Evolutionary conservation across 169 alveolate species (phyloP), one percentile per base, ranked within the genome.

Genomic region (Cryptosporidium sp.): DNA sequence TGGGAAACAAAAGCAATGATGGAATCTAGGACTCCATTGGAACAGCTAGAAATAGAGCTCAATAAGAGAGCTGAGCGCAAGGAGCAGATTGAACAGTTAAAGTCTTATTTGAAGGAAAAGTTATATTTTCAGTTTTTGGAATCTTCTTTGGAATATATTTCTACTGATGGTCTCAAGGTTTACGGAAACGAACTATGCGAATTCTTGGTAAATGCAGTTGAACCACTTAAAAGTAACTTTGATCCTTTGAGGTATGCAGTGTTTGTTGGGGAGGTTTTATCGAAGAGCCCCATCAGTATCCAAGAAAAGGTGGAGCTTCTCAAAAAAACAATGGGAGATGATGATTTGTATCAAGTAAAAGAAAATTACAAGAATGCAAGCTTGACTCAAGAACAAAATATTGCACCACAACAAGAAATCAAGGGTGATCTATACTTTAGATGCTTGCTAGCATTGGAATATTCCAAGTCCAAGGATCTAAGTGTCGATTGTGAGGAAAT

Each of bases 111-210:
- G 12, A 70, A 80, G 14, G 45, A 80, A 39, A 80, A 80, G 75
- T 44, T 80, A 18, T 80, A 80, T 80, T 65, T 62, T 18, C 89
- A 80, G 48, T 80, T 31, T 62, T 62, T 80, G 26, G 89, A 80
- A 33, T 31, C 45, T 9, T 80, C 80, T 29, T 29, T 62, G 3
- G 29, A 21, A 6, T 80, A 80, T 62, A 62, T 80, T 62, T 60
- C 80, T 9, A 65, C n/a, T 26, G 80, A 44, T 3, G 42, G 45
- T 2, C 39, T 29, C 3, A 60, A 7, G 44, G n/a, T 58, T 39
- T 1, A 1, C 3, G 52, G 35, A 6, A 29, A 61, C 31, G 89
- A 65, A 14, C 29, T 48, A 37, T 37, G 52, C 26, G 72, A 67
- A 18, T 80, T 61, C 60, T 65, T 80, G 35, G 6, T 80, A 16